Percentiles rank a stretch among this genome's conserved stretches.
Evolutionary conservation across 2,329 filamentous ascomycete genomes (phyloP).

Genomic region (Cercospora sesami): DNA sequence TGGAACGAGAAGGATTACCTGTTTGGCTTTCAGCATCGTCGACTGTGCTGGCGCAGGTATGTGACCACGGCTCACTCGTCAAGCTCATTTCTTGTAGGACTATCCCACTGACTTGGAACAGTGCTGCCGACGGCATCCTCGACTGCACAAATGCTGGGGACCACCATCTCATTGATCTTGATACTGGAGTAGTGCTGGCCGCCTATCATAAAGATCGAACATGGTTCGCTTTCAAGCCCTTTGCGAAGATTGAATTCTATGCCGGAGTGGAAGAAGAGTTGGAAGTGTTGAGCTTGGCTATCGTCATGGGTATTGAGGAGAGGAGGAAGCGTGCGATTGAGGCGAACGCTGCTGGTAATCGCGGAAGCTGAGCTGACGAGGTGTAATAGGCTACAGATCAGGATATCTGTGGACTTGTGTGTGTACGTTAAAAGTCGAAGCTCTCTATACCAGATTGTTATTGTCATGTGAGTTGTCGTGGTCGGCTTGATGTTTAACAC

Average conservation of each 20-base stretch:
- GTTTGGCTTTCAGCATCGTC: neutral
- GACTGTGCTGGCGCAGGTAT: neutral
- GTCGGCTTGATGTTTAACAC: neutral
- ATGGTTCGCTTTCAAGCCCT: slow-evolving; percentile 5
- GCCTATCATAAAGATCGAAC: slow-evolving; percentile 6
- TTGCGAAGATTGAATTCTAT: slow-evolving; percentile 1
- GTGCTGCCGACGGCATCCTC: neutral
- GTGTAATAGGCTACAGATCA: neutral
- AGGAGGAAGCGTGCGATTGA: slow-evolving; percentile 1
- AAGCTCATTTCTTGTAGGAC: too few relatives aligned
- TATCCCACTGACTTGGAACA: neutral
- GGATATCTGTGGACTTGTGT: neutral
- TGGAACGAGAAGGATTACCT: slow-evolving; percentile 3
- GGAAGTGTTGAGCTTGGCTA: slow-evolving; percentile 7
- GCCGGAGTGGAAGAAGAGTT: neutral
- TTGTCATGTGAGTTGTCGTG: neutral
- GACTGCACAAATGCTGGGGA: neutral
- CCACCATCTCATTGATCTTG: slow-evolving; percentile 6
- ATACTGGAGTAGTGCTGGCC: slow-evolving; percentile 4
- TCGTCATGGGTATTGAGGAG: slow-evolving; percentile 3
- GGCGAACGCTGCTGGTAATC: neutral
- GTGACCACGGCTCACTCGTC: neutral
- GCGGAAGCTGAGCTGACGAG: neutral
- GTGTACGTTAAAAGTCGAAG: neutral
- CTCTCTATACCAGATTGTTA: neutral